Evolutionary conservation across 148 eudicot genomes (phyloP), one percentile per base, ranked within the genome.

Genomic region (Vaccinium darrowii): DNA sequence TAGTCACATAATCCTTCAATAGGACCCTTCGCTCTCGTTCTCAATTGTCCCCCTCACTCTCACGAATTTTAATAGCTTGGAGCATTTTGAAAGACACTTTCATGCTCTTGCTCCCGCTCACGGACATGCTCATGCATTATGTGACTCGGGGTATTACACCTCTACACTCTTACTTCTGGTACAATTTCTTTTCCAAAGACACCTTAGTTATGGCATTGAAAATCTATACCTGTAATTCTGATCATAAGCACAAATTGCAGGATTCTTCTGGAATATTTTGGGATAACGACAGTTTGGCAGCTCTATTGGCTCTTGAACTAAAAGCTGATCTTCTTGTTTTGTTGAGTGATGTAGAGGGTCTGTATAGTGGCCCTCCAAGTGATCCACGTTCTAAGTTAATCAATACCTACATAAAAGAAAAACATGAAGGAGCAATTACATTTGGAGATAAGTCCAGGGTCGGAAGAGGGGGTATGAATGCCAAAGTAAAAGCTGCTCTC

Each of bases 221-320:
- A 16, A 51, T 69, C 36, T 69, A 36, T 69, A 33, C 65, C 43
- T 49, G 3, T 36, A 65, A 36, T 52, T 50, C 60, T 69, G 74
- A 71, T 50, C 14, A 16, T 84, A 76, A 63, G 69, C 30, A 79
- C 58, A 86, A 78, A 84, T 86, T 86, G 90, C 94, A 96, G 99
- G 99, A 96, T 87, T 92, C 98, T 30, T 90, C 95, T 75, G 98
- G 99, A 79, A 96, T 96, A 79, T 96, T 96, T 84, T 96, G 99
- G 98, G 99, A 96, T 84, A 96, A 96, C 76, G 99, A 96, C 83
- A 96, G 98, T 85, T 90, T 96, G 89, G 95, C 99, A 18, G 95
- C 97, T 84, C 89, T 96, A 19, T 87, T 96, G 83, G 99, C 99
- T 52, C 84, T 92, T 87, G 97, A 96, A 83, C 86, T 96, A 49